Base-by-base conservation (phyloP, 2,329 filamentous ascomycete species). In the Colletotrichum sidae region DNA sequence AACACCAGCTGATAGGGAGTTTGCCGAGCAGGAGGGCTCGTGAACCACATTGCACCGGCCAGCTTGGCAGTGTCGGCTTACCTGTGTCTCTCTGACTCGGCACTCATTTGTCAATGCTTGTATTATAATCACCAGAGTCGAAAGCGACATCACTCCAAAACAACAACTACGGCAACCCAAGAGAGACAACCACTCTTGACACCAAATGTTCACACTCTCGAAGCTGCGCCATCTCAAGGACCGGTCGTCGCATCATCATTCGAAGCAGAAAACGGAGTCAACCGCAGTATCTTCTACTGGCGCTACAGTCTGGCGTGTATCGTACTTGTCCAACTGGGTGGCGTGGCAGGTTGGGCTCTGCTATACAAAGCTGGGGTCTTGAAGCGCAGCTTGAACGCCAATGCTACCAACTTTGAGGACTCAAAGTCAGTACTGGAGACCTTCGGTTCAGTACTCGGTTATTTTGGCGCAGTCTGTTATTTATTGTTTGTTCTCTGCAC, bases 51-150 rank as follows among this genome's bases (percentile, higher is more conserved):
- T 12, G 61, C 61, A 6, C 56, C 61, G 7, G 61, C 56, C 8
- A 64, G 61, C 7, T 35, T 64, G 11, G 49, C 56, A 1, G 61
- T 64, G 8, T 60, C 56, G 1, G 50, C 49, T 2, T 60, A 64
- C 9, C 61, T 64, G 2, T 64, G 56, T 44, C 42, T 64, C 15
- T 64, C 61, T 10, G 49, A 64, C 38, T 50, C 61, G 2, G 55
- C 61, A n/a, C 61, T 64, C 12, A 64, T 64, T 37, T 64, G 61
- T 17, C 56, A 60, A 35, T 64, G 56, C 11, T 12, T 64, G 2
- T 64, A 64, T 17, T 64, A 60, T 12, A 64, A 64, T 37, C 42
- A n/a, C 0, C 9, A 46, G 9, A 56, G 13, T 17, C 4, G 13
- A 33, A 56, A 56, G 7, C 15, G 17, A 15, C 15, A 12, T 34